These are phyloP conservation scores for Macrolepiota fuliginosa DNA, from an alignment of 768 basidiomycete species.

Conservation along the genomic window DNA sequence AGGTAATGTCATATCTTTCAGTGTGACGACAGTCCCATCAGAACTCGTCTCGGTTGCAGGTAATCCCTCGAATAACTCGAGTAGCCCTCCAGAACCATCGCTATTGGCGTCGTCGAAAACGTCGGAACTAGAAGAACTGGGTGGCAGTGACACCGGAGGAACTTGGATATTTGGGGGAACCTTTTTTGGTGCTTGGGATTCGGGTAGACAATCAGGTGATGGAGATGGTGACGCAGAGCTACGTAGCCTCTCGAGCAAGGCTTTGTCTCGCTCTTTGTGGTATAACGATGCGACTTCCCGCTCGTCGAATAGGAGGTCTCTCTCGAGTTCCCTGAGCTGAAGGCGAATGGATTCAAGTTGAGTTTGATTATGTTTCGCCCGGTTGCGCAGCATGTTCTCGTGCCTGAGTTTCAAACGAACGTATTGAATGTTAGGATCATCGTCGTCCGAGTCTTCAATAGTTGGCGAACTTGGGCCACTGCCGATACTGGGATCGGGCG, in stretches of 20 bases:
- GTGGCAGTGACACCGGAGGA: neutral
- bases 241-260: constrained; percentile 42
- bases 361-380: constrained; percentile 25
- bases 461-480: neutral
- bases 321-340: constrained; percentile 41
- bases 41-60: constrained; percentile 55
- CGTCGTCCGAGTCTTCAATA: constrained; percentile 28
- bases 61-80: constrained; percentile 70
- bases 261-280: constrained; percentile 49
- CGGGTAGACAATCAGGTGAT: neutral
- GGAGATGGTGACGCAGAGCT: neutral
- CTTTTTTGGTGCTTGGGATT: neutral
- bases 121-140: constrained; percentile 27
- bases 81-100: constrained; percentile 58
- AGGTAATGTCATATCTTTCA: constrained; percentile 76
- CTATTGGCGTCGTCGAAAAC: constrained; percentile 51
- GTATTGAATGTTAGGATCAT: constrained; percentile 62
- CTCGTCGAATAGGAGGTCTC: constrained; percentile 70
- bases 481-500: neutral
- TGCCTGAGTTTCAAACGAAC: constrained; percentile 60
- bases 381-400: constrained; percentile 36
- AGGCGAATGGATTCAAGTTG: constrained; percentile 35
- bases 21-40: constrained; percentile 47
- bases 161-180: neutral
- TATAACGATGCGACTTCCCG: constrained; percentile 62